Percentiles rank a stretch among this genome's conserved stretches.
phyloP scores from a whole-genome alignment of 768 basidiomycete species.

The Leccinum imitatum region DNA sequence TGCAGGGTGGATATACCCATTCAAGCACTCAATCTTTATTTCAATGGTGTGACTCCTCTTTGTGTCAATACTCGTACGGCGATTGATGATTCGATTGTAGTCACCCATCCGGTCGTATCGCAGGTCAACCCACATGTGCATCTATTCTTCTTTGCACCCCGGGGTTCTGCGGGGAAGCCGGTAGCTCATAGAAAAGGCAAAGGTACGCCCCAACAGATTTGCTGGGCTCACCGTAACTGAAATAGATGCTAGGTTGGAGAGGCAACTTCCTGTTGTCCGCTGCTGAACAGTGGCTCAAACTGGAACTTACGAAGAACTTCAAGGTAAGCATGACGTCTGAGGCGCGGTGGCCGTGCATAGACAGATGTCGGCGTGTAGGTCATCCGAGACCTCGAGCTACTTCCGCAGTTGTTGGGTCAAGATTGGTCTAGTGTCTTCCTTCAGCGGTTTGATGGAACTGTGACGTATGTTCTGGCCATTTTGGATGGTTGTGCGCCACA shows the following conservation, averaged over 20 bases:
- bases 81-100: slow-evolving; percentile 36
- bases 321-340: slow-evolving; percentile 44
- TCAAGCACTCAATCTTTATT: slow-evolving; percentile 84
- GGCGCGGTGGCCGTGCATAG: background rate
- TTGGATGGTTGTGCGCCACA: slow-evolving; percentile 15
- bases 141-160: slow-evolving; percentile 90
- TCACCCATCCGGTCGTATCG: slow-evolving; percentile 90
- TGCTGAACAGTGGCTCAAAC: slow-evolving; percentile 91
- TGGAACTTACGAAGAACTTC: slow-evolving; percentile 96
- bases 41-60: slow-evolving; percentile 56
- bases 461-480: slow-evolving; percentile 61
- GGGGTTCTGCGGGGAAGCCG: slow-evolving; percentile 87
- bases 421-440: slow-evolving; percentile 98
- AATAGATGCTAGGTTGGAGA: slow-evolving; percentile 69
- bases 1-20: slow-evolving; percentile 90
- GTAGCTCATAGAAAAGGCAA: slow-evolving; percentile 94
- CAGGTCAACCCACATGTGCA: slow-evolving; percentile 94
- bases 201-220: slow-evolving; percentile 42
- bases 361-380: slow-evolving; percentile 42
- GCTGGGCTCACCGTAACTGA: background rate
- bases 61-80: slow-evolving; percentile 1
- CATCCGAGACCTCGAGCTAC: slow-evolving; percentile 92
- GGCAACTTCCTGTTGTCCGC: slow-evolving; percentile 93
- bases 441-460: slow-evolving; percentile 86
- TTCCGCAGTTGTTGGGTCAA: slow-evolving; percentile 89